A percentile compares a stretch with the other conserved stretches of the same genome.
Evolutionary conservation across 2,329 filamentous ascomycete species (phyloP).

Genomic region (Scedosporium minutisporum): DNA sequence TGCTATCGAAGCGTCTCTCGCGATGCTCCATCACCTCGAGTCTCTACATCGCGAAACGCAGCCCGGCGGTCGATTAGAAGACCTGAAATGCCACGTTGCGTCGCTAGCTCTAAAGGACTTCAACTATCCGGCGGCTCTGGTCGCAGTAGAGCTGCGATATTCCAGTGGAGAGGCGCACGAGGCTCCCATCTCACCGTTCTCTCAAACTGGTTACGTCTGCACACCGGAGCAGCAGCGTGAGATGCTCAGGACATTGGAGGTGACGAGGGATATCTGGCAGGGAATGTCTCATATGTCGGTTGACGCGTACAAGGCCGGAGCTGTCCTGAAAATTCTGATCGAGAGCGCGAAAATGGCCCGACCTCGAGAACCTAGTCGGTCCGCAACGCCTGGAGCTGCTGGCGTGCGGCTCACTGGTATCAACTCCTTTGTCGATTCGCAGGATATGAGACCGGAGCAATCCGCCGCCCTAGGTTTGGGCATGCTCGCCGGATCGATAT

Average conservation of each 20-base stretch:
- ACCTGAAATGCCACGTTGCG: conserved; percentile 69
- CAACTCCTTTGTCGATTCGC: not conserved
- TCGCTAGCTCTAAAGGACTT: conserved; percentile 79
- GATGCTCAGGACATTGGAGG: conserved; percentile 68
- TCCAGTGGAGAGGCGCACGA: conserved; percentile 11
- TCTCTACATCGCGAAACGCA: conserved; percentile 68
- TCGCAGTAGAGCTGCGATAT: conserved; percentile 68
- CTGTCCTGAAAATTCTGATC: conserved; percentile 61
- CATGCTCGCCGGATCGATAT: conserved; percentile 5
- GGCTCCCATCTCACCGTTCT: not conserved
- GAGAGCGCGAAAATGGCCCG: not conserved
- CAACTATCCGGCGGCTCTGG: conserved; percentile 73
- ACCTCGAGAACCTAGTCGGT: not conserved
- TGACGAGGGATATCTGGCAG: conserved; percentile 70
- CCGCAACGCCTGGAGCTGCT: not conserved
- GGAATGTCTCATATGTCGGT: conserved; percentile 67
- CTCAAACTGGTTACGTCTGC: conserved; percentile 26
- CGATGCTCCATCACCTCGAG: conserved; percentile 67
- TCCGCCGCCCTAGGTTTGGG: conserved; percentile 3
- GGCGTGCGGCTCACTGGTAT: not conserved
- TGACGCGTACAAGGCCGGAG: conserved; percentile 81
- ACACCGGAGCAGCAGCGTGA: conserved; percentile 53
- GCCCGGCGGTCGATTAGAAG: conserved; percentile 59
- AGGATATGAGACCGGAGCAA: conserved; percentile 5
- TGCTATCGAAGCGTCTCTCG: conserved; percentile 79